Conservation (phyloP, 345 rosid genomes). For the Corchorus capsularis region DNA sequence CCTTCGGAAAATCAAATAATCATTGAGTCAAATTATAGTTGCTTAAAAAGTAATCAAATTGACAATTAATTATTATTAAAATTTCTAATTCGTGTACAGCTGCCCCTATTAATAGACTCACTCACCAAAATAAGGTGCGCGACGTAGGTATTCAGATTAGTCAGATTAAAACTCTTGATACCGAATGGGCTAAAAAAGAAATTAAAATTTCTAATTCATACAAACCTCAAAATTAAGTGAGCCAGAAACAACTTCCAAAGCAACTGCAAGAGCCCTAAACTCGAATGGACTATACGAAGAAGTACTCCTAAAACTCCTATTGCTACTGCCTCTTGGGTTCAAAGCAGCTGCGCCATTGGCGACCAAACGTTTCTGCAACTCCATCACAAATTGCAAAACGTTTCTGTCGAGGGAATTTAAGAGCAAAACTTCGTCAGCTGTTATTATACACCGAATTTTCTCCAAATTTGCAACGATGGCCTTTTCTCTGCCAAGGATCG, state of each 20-base stretch:
- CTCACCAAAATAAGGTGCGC: background rate
- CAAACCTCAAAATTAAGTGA: slow-evolving; percentile 92
- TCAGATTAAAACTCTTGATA: too few relatives aligned
- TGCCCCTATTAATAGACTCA: background rate
- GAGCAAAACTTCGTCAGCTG: slow-evolving; percentile 89
- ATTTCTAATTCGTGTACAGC: too few relatives aligned
- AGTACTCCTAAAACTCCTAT: slow-evolving; percentile 58
- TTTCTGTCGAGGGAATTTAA: slow-evolving; percentile 90
- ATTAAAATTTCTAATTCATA: slow-evolving; percentile 1
- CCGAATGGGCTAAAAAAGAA: too few relatives aligned
- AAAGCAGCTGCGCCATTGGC: slow-evolving; percentile 46
- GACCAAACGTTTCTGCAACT: slow-evolving; percentile 70
- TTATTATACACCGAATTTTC: slow-evolving; percentile 91
- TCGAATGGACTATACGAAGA: slow-evolving; percentile 96
- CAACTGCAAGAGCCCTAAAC: slow-evolving; percentile 91
- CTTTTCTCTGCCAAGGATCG: slow-evolving; percentile 95
- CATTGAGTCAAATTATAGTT: slow-evolving; percentile 13
- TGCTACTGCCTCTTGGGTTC: slow-evolving; percentile 48
- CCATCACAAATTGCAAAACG: slow-evolving; percentile 87
- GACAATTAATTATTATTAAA: background rate
- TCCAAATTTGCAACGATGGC: slow-evolving; percentile 88
- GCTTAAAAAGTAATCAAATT: slow-evolving; percentile 4
- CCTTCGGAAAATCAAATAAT: slow-evolving; percentile 44
- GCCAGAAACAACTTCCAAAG: slow-evolving; percentile 88
- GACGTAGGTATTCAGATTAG: too few relatives aligned